Evolutionary conservation across 352 stramenopile species (phyloP).

Genomic region (Globisporangium polare): DNA sequence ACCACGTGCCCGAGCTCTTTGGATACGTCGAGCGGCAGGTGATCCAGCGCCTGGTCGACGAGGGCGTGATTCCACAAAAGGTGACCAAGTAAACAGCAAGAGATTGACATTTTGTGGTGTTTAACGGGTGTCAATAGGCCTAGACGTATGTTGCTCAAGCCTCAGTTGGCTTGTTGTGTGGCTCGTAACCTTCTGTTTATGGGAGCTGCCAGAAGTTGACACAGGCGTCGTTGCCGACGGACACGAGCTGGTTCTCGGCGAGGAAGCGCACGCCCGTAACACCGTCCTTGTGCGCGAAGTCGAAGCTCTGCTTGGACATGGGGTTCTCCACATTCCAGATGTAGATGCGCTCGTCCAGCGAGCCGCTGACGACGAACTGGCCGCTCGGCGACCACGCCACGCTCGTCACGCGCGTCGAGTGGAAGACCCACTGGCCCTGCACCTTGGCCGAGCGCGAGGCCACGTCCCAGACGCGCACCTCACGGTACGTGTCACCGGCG

Average conservation of each 20-base stretch:
- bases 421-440: conserved; percentile 94
- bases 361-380: conserved; percentile 89
- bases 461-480: conserved; percentile 90
- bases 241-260: conserved; percentile 68
- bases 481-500: conserved; percentile 83
- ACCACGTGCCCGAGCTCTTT: conserved; percentile 67
- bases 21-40: conserved; percentile 69
- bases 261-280: conserved; percentile 72
- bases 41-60: conserved; percentile 39
- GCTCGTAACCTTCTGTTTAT: too few species aligned
- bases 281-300: conserved; percentile 82
- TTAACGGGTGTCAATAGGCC: too few species aligned
- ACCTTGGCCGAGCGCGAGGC: conserved; percentile 78
- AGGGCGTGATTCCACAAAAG: conserved; percentile 32
- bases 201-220: conserved; percentile 74
- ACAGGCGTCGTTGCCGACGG: conserved; percentile 78
- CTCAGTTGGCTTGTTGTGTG: too few species aligned
- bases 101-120: neutral
- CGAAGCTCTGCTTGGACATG: conserved; percentile 59
- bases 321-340: conserved; percentile 91
- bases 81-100: neutral
- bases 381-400: conserved; percentile 93
- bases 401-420: conserved; percentile 92
- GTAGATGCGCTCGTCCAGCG: conserved; percentile 95
- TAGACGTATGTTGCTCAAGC: too few species aligned